phyloP scores from a whole-genome alignment of 1,139 yeast genomes.

The Hemisphaericaspora lyxosophila region DNA sequence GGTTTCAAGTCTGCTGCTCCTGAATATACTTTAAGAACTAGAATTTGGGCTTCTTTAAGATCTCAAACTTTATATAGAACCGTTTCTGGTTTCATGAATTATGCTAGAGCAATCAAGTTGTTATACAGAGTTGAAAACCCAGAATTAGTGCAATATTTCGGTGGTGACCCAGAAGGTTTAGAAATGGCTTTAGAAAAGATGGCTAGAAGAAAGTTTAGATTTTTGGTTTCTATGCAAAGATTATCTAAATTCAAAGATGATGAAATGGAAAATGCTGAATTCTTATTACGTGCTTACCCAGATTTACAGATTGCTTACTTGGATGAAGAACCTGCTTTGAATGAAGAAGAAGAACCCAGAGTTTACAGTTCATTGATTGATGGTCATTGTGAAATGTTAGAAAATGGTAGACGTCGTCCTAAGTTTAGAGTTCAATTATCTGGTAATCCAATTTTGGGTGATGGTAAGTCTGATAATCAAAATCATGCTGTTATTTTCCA shows the following conservation, averaged over 20 bases:
- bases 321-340: constrained; percentile 87
- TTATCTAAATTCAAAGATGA: constrained; percentile 95
- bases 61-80: constrained; percentile 98
- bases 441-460: constrained; percentile 99
- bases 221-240: constrained; percentile 98
- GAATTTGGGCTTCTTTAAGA: constrained; percentile 99
- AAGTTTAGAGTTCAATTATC: constrained; percentile 96
- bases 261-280: constrained; percentile 97
- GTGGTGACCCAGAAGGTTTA: constrained; percentile 94
- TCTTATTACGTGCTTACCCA: constrained; percentile 96
- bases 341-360: constrained; percentile 98
- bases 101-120: constrained; percentile 95
- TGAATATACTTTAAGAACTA: constrained; percentile 94
- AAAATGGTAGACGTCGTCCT: constrained; percentile 98
- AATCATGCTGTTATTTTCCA: constrained; percentile 95
- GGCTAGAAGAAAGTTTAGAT: constrained; percentile 99
- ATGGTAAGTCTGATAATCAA: constrained; percentile 99
- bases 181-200: constrained; percentile 96
- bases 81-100: constrained; percentile 98
- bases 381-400: constrained; percentile 97
- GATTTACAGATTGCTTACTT: constrained; percentile 97
- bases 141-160: constrained; percentile 96
- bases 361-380: constrained; percentile 94
- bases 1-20: constrained; percentile 99
- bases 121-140: constrained; percentile 98